Conservation (phyloP, 768 basidiomycete genomes). For the Clitopilus hobsonii region DNA sequence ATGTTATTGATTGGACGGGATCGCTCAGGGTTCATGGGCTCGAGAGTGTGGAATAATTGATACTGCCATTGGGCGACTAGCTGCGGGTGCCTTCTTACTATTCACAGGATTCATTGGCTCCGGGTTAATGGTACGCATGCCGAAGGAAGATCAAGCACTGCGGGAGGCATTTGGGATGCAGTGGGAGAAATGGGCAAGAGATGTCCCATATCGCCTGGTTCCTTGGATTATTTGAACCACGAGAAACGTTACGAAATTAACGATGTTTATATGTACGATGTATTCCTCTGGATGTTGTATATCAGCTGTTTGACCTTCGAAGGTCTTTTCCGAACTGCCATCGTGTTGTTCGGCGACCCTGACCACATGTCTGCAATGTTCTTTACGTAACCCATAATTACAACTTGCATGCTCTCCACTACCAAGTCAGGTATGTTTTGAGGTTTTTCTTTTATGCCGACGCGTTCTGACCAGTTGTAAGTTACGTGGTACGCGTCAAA, state of each 20-base stretch:
- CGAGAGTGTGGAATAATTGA: slow-evolving; percentile 35
- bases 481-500: slow-evolving; percentile 13
- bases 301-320: too few species aligned
- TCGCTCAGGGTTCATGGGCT: slow-evolving; percentile 38
- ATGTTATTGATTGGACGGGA: background rate
- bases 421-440: background rate
- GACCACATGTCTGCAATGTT: background rate
- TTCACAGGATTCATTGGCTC: slow-evolving; percentile 25
- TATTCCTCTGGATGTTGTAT: too few species aligned
- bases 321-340: too few species aligned
- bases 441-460: background rate
- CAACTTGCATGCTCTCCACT: background rate
- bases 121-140: slow-evolving; percentile 35
- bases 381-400: background rate
- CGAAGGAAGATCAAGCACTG: slow-evolving; percentile 41
- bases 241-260: too few species aligned
- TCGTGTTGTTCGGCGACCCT: too few species aligned
- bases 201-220: slow-evolving; percentile 43
- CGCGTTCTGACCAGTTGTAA: background rate
- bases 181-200: slow-evolving; percentile 38
- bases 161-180: slow-evolving; percentile 33
- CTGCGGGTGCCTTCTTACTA: slow-evolving; percentile 18
- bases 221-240: slow-evolving; percentile 47
- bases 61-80: slow-evolving; percentile 23
- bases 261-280: too few species aligned